These are phyloP conservation scores for Penicillium palitans DNA, from an alignment of 2,329 filamentous ascomycete species.

Conservation along the genomic window DNA sequence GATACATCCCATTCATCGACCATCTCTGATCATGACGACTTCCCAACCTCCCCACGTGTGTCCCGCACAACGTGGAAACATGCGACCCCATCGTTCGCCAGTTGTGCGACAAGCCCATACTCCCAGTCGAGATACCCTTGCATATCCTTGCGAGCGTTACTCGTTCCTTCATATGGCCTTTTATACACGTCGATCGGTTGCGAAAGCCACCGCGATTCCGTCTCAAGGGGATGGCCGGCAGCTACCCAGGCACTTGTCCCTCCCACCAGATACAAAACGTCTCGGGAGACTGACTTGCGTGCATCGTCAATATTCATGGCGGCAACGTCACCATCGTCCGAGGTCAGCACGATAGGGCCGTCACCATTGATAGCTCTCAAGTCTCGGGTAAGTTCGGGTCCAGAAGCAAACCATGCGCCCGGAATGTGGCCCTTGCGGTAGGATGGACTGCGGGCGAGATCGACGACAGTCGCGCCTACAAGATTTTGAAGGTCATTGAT, in stretches of 20 bases:
- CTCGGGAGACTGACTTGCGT: background rate
- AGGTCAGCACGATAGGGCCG: conserved; percentile 30
- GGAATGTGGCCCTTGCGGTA: conserved; percentile 35
- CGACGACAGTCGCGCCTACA: conserved; percentile 22
- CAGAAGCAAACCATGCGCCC: conserved; percentile 34
- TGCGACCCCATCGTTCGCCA: conserved; percentile 32
- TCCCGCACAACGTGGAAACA: conserved; percentile 27
- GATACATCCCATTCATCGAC: too few relatives aligned
- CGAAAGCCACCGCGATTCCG: conserved; percentile 31
- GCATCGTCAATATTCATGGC: conserved; percentile 13
- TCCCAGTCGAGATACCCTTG: conserved; percentile 38
- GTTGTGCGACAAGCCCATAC: conserved; percentile 33
- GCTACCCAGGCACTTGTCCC: conserved; percentile 31
- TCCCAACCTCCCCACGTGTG: background rate
- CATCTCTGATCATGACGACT: background rate
- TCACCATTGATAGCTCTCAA: conserved; percentile 15
- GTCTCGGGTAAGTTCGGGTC: conserved; percentile 32
- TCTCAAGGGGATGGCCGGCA: conserved; percentile 24
- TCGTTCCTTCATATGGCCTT: conserved; percentile 35
- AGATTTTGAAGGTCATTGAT: conserved; percentile 17
- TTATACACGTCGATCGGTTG: conserved; percentile 37
- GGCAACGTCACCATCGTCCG: conserved; percentile 16
- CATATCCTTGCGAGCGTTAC: conserved; percentile 32
- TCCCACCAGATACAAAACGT: conserved; percentile 24
- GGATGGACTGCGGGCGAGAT: conserved; percentile 32